phyloP scores from a whole-genome alignment of 2,329 filamentous ascomycete genomes.

The Arachnopeziza araneosa region DNA sequence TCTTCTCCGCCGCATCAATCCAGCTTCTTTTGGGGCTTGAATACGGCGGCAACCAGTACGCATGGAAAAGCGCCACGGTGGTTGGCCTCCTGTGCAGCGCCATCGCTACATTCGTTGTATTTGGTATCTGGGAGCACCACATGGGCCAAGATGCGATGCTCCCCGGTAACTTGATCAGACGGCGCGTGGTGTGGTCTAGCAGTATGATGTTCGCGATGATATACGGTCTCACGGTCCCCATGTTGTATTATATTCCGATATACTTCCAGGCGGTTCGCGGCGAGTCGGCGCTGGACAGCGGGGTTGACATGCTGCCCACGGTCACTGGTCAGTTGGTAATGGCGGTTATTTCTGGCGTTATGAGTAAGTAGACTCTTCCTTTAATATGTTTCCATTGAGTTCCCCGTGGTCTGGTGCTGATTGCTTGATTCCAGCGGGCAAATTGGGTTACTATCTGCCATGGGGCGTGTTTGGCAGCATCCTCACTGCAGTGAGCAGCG shows the following conservation, averaged over 20 bases:
- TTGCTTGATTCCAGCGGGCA: too few relatives aligned
- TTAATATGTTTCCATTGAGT: constrained; percentile 1
- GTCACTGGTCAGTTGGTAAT: constrained; percentile 28
- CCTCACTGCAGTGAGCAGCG: constrained; percentile 28
- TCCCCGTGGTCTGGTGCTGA: too few relatives aligned
- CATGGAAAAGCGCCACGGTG: constrained; percentile 28
- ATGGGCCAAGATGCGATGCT: constrained; percentile 28
- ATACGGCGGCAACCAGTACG: constrained; percentile 31
- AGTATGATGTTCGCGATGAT: background rate
- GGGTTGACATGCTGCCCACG: constrained; percentile 35
- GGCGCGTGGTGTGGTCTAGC: constrained; percentile 13
- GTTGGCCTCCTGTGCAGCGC: constrained; percentile 28
- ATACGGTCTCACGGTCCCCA: too few relatives aligned
- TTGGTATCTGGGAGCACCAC: constrained; percentile 24
- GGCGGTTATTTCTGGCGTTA: background rate
- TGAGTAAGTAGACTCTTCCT: background rate
- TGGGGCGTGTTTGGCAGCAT: constrained; percentile 26
- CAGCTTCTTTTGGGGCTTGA: constrained; percentile 32
- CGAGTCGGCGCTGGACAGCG: constrained; percentile 31
- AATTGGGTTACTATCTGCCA: constrained; percentile 32
- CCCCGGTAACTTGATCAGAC: constrained; percentile 19
- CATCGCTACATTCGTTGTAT: constrained; percentile 16
- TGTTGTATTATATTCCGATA: constrained; percentile 26
- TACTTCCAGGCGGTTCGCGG: constrained; percentile 44
- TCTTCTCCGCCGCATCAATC: constrained; percentile 31